Evolutionary conservation across 2,329 filamentous ascomycete species (phyloP), one percentile per base, ranked within the genome.

Genomic region (Fusarium sp.): DNA sequence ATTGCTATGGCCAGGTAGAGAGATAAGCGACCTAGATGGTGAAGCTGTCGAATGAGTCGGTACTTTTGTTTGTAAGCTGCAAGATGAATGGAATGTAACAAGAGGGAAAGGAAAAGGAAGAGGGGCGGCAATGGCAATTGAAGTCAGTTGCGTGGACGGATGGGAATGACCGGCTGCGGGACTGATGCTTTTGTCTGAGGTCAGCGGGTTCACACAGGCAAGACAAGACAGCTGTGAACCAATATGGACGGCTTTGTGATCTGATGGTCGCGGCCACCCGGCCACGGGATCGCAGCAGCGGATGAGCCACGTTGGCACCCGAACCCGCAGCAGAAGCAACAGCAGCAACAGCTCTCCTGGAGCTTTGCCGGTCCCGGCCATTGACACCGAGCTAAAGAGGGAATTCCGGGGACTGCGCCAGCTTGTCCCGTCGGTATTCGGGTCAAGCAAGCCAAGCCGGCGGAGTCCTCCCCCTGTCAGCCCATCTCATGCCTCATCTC

Each of bases 81-180:
- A 50, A 53, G 31, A 51, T n/a, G 56, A 61, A 62, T 44, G 50
- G 49, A 58, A 62, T 58, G 46, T 20, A 51, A 23, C 34, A 10
- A 40, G 34, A 20, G 55, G 31, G 46, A 42, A 42, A 61, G 50
- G 53, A 42, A 23, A 42, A 59, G 42, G 60, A 72, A 59, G 70
- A 67, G 63, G 64, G 55, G 62, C 60, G 23, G 51, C 50, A 59
- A 64, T 57, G 25, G 54, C 54, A 59, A 65, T 61, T 58, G 53
- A 44, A 57, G 59, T 54, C 58, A 57, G 59, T 54, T 60, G 60
- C 44, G 60, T 55, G 58, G 64, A 59, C 54, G 56, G 54, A 56
- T 55, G 61, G 60, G 62, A 69, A 67, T 62, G 65, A 55, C 67
- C 71, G 63, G 69, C 64, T 67, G 71, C 60, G 60, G 67, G 67